Conservation (phyloP, 2,329 filamentous ascomycete species). For the Moelleriella libera region DNA sequence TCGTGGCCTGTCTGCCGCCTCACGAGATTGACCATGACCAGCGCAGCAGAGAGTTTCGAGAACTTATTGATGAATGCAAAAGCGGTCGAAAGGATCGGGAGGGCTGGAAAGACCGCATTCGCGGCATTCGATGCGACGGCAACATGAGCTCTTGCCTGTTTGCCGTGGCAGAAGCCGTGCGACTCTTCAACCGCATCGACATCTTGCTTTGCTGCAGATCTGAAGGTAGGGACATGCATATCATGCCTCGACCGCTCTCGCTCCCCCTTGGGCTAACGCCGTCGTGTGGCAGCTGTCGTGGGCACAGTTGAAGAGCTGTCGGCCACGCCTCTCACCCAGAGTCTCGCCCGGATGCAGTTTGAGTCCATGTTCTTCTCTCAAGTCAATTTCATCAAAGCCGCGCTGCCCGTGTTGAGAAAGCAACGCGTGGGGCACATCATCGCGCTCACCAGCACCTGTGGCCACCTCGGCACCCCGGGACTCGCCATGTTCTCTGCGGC, state of each 20-base stretch:
- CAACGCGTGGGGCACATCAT: slow-evolving; percentile 83
- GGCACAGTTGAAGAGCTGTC: slow-evolving; percentile 85
- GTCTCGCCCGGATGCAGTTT: slow-evolving; percentile 79
- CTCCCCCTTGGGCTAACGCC: too few species aligned
- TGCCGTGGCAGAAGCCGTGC: slow-evolving; percentile 74
- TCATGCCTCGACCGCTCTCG: slow-evolving; percentile 3
- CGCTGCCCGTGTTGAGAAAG: slow-evolving; percentile 63
- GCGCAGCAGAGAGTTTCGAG: slow-evolving; percentile 65
- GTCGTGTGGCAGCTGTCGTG: slow-evolving; percentile 49
- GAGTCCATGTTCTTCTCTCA: slow-evolving; percentile 92
- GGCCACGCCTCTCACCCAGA: slow-evolving; percentile 56
- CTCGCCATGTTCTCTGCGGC: slow-evolving; percentile 84
- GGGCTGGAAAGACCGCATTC: slow-evolving; percentile 69
- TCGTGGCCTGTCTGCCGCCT: slow-evolving; percentile 71
- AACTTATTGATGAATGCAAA: slow-evolving; percentile 59
- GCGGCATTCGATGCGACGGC: slow-evolving; percentile 49
- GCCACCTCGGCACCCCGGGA: slow-evolving; percentile 84
- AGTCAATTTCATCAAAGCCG: slow-evolving; percentile 87
- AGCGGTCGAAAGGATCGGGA: slow-evolving; percentile 49
- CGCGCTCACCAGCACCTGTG: slow-evolving; percentile 76
- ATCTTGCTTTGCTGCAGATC: slow-evolving; percentile 82
- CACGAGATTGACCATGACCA: slow-evolving; percentile 64
- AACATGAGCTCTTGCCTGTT: slow-evolving; percentile 64
- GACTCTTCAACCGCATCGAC: slow-evolving; percentile 75
- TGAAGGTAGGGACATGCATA: slow-evolving; percentile 42